Evolutionary conservation across 140 eudicot genomes (phyloP), one percentile per base, ranked within the genome.

Genomic region (Ambrosia hybrid): DNA sequence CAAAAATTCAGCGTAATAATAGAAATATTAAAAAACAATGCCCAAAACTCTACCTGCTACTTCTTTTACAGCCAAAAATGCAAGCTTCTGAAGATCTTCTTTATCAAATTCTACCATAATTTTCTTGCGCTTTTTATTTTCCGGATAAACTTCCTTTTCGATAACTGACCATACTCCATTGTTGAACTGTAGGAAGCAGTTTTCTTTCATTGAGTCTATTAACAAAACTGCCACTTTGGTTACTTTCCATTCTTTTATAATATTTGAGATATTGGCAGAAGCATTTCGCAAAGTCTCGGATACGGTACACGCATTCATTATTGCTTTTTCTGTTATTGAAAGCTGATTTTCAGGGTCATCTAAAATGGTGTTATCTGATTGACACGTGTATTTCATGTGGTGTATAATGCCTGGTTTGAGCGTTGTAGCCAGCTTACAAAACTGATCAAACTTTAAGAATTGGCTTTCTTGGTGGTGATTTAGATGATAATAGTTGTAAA

Each of bases 401-500:
- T 78, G 65, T 11, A 68, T 59, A 43, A 93, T 63, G 48, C 80
- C 55, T 12, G 96, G 96, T 77, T 79, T 81, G 63, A 90, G 59
- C 77, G 43, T 52, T 41, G 84, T 75, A 7, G 97, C 93, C 84
- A 93, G 36, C 82, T 77, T 78, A 80, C 96, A 87, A 80, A 93
- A 93, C 12, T 89, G 77, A 66, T 68, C 88, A 73, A 83, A 87
- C n/a, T 75, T 87, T n/a, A 93, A 55, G 80, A 82, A 85, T 14
- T 79, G 73, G 49, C 78, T 67, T 51, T 79, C 78, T 43, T 67
- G 89, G 43, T 90, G 70, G 21, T 65, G 83, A 71, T 82, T 82
- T 72, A 89, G 70, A 68, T 90, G 98, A 75, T 90, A 90, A 64
- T 93, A 93, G 79, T 93, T 90, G 86, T 93, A 93, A 34, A 93